phyloP scores from a whole-genome alignment of 441 rosid species.

The Corymbia calophylla region DNA sequence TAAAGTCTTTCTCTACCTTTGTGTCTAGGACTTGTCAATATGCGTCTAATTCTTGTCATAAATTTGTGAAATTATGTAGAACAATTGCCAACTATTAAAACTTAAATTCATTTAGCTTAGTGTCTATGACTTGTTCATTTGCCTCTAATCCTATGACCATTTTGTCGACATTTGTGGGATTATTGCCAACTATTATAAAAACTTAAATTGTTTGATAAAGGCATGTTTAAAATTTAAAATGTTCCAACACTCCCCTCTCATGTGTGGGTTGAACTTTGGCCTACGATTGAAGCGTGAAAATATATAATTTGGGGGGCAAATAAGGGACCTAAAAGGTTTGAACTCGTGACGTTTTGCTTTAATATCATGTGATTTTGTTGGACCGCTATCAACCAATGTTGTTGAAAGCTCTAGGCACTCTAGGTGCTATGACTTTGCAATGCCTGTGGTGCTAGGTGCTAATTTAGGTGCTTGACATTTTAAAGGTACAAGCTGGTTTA shows the following conservation, averaged over 20 bases:
- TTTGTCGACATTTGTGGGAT: not conserved
- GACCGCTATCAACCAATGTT: not conserved
- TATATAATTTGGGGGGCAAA: too few species aligned
- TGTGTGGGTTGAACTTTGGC: not conserved
- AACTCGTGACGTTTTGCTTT: not conserved
- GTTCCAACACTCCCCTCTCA: not conserved
- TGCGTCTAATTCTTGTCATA: not conserved
- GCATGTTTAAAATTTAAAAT: not conserved
- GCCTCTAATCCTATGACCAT: not conserved
- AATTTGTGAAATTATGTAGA: not conserved
- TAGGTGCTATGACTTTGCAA: not conserved
- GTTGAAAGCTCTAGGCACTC: not conserved
- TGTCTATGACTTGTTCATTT: not conserved
- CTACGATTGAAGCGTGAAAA: not conserved
- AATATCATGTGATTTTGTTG: not conserved
- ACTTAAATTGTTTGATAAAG: not conserved
- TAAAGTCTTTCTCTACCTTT: too few species aligned
- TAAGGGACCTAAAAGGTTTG: not conserved
- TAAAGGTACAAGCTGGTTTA: not conserved
- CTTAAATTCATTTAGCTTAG: not conserved
- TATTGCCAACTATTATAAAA: not conserved
- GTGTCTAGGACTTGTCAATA: not conserved
- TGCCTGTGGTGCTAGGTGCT: not conserved
- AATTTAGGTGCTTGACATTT: not conserved
- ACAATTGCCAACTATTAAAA: not conserved